These are phyloP conservation scores for Rutstroemia sp. DNA, from an alignment of 2,329 filamentous ascomycete species.

Conservation along the genomic window DNA sequence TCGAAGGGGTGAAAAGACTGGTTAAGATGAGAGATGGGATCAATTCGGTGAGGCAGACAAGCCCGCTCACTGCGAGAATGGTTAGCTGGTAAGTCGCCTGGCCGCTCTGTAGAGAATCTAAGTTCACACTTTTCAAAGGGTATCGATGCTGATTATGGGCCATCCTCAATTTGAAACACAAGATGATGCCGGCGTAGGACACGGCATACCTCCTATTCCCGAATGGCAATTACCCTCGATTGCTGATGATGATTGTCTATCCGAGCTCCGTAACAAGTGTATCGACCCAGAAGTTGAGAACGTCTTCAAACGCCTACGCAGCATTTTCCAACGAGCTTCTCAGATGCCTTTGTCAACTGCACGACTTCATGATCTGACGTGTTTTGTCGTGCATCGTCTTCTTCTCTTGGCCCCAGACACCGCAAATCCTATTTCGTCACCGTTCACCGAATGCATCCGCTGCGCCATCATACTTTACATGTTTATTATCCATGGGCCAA, in stretches of 20 bases:
- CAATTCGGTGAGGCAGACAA: constrained; percentile 13
- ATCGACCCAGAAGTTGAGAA: no score
- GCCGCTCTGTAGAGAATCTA: neutral
- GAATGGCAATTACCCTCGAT: constrained; percentile 34
- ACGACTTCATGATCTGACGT: no score
- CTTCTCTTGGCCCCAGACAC: no score
- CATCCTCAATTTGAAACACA: constrained; percentile 46
- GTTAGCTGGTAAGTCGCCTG: constrained; percentile 19
- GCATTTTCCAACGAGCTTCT: no score
- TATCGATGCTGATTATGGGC: constrained; percentile 48
- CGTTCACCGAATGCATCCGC: constrained; percentile 37
- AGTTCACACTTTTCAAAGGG: constrained; percentile 33
- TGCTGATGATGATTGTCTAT: no score
- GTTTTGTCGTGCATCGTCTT: no score
- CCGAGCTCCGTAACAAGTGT: no score
- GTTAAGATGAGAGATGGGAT: constrained; percentile 19
- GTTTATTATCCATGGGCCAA: constrained; percentile 46
- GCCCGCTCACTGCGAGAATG: constrained; percentile 22
- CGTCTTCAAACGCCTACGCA: no score
- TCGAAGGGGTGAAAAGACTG: constrained; percentile 20
- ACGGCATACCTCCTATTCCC: constrained; percentile 41
- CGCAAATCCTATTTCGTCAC: constrained; percentile 1
- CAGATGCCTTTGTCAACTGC: no score
- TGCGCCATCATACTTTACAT: constrained; percentile 43
- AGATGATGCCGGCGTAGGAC: constrained; percentile 40